Conservation (phyloP, 768 basidiomycete species). For the Russula griseocarnosa region DNA sequence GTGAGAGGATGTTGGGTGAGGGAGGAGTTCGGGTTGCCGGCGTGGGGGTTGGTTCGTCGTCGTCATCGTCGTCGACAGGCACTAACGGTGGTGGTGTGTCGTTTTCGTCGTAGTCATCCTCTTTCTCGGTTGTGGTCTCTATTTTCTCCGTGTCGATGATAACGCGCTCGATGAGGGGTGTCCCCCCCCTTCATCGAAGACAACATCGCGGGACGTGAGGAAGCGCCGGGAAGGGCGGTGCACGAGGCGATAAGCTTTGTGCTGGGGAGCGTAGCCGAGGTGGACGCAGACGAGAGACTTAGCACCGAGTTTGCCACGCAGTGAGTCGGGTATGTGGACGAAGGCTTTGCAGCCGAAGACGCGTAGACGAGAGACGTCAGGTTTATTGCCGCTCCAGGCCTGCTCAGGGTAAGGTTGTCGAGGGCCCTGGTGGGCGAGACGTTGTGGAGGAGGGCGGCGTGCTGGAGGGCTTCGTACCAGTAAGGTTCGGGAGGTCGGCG, state of each 20-base stretch:
- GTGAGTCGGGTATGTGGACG: slow-evolving; percentile 12
- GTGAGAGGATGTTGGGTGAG: no score
- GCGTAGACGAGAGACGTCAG: slow-evolving; percentile 13
- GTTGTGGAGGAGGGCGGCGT: neutral
- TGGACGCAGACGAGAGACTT: slow-evolving; percentile 22
- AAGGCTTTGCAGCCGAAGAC: slow-evolving; percentile 23
- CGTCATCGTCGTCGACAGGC: no score
- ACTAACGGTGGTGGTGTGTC: no score
- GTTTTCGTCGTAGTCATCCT: no score
- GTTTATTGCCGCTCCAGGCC: slow-evolving; percentile 23
- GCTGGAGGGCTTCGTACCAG: slow-evolving; percentile 16
- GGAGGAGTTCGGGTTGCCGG: no score
- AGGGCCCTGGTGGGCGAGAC: slow-evolving; percentile 18
- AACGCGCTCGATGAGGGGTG: no score
- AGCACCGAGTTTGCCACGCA: slow-evolving; percentile 18
- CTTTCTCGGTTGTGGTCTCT: no score
- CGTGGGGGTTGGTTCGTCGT: no score
- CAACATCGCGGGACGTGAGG: slow-evolving; percentile 17
- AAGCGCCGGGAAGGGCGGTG: slow-evolving; percentile 1
- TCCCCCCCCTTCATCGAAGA: slow-evolving; percentile 25
- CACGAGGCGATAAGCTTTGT: slow-evolving; percentile 20
- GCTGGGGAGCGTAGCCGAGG: slow-evolving; percentile 22
- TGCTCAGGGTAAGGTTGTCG: slow-evolving; percentile 23
- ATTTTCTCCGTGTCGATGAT: no score
- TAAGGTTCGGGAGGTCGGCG: slow-evolving; percentile 19